Evolutionary conservation across 2,329 filamentous ascomycete species (phyloP).

Genomic region (Orbilia oligospora): DNA sequence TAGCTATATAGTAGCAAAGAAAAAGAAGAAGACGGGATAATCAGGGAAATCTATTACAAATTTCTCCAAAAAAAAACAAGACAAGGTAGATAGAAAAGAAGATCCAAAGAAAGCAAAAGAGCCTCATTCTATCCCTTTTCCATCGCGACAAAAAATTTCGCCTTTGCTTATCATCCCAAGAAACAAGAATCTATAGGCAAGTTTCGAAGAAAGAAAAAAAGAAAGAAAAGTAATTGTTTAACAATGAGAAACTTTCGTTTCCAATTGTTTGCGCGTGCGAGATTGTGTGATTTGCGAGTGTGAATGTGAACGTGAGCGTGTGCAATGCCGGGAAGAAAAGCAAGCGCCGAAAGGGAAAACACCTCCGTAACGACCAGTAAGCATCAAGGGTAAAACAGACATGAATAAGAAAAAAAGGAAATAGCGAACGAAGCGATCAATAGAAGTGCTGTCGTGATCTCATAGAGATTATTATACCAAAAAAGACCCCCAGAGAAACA

Average conservation of each 20-base stretch:
- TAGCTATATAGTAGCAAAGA: constrained; percentile 31
- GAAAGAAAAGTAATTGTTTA: background rate
- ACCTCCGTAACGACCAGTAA: constrained; percentile 55
- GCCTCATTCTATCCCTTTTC: constrained; percentile 37
- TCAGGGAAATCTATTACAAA: constrained; percentile 38
- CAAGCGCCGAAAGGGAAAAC: constrained; percentile 58
- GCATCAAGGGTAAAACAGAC: constrained; percentile 57
- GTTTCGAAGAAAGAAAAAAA: background rate
- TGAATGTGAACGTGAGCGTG: background rate
- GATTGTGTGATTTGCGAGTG: background rate
- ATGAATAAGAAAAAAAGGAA: constrained; percentile 59
- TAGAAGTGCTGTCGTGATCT: constrained; percentile 60
- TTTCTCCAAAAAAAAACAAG: constrained; percentile 11
- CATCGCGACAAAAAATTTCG: constrained; percentile 14
- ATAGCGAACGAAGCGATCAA: constrained; percentile 54
- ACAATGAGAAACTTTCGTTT: background rate
- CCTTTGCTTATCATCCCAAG: constrained; percentile 23
- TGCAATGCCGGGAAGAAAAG: constrained; percentile 57
- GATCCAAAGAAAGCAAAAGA: constrained; percentile 21
- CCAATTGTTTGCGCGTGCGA: background rate
- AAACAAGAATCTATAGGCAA: constrained; percentile 43
- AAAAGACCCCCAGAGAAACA: background rate
- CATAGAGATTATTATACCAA: constrained; percentile 39
- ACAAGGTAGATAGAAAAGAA: constrained; percentile 13
- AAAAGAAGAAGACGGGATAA: background rate